Base-by-base conservation (phyloP, 345 rosid species). In the Bretschneidera sinensis region DNA sequence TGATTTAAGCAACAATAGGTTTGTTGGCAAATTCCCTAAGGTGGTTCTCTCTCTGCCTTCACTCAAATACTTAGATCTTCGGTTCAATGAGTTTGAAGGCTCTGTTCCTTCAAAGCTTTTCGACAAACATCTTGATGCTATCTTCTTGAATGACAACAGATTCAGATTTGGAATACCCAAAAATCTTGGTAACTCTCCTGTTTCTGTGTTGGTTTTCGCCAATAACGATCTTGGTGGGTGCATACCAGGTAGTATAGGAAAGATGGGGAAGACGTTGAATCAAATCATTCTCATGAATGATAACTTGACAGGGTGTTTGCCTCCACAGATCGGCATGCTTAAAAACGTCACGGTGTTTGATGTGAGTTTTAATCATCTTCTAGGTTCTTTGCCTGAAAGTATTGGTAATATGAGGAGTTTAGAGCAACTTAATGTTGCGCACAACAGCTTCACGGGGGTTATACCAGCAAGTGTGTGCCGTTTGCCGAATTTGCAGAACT, bases 201-300 rank as follows among this genome's bases (percentile, higher is more conserved):
- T 87, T 24, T 87, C 91, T 0, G 89, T 81, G 22, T 48, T 87
- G 51, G 95, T 85, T 13, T 73, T 85, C 17, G 89, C 95, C 1
- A 83, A 87, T 67, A 87, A 87, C 25, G 72, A 87, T 58, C 91
- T 87, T 0, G 87, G 95, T 0, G 91, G 95, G n/a, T 87, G 95
- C 51, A 83, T 87, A 24, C 95, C 95, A 0, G 73, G 74, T 14
- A 85, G 85, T 45, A 83, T 87, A 22, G 91, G 84, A 16, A 79
- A 83, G 48, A 87, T 83, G 91, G 91, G 81, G 2, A 76, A 78
- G 3, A 87, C 91, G 4, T 64, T 87, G 21, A 85, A 87, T 54
- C 88, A 87, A 63, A 68, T 87, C 20, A 87, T 87, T 60, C 86
- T 87, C 43, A 51, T 81, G 66, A 87, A 85, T 45, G 91, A 85